A percentile compares a stretch with the other conserved stretches of the same genome.
phyloP scores from a whole-genome alignment of 495 filamentous ascomycete species.

The Apodospora peruviana region DNA sequence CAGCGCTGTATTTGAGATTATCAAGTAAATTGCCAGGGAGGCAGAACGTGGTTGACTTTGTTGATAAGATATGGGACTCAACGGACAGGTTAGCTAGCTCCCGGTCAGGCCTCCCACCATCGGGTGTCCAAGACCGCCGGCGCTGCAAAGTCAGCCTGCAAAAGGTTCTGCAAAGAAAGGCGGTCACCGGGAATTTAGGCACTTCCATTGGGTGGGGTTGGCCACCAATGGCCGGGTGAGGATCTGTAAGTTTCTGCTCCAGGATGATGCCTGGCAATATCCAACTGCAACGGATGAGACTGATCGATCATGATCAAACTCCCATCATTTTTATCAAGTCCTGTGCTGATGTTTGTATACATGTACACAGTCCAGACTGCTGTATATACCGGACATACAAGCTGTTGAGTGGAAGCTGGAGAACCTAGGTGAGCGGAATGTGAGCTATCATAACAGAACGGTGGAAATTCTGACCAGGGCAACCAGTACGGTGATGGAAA shows the following conservation, averaged over 20 bases:
- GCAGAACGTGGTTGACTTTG: neutral
- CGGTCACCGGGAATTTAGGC: conserved; percentile 16
- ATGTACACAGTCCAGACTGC: too few relatives aligned
- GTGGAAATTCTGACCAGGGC: too few relatives aligned
- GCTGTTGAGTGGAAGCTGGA: too few relatives aligned
- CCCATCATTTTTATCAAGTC: too few relatives aligned
- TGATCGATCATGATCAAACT: neutral
- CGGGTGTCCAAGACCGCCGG: neutral
- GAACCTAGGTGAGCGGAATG: too few relatives aligned
- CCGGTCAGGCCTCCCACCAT: neutral
- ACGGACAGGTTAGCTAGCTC: neutral
- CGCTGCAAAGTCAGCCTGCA: neutral
- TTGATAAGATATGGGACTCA: too few relatives aligned
- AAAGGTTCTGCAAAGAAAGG: conserved; percentile 13
- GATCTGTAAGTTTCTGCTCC: conserved; percentile 2
- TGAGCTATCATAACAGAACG: too few relatives aligned
- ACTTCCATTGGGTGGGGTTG: conserved; percentile 1
- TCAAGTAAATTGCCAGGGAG: too few relatives aligned
- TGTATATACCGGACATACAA: too few relatives aligned
- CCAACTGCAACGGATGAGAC: neutral
- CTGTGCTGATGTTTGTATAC: too few relatives aligned
- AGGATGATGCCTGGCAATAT: conserved; percentile 4
- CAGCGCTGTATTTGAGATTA: too few relatives aligned
- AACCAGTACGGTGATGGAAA: too few relatives aligned
- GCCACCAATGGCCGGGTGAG: conserved; percentile 10